Conservation (phyloP, 2,329 filamentous ascomycete genomes). For the Metarhizium robertsii region DNA sequence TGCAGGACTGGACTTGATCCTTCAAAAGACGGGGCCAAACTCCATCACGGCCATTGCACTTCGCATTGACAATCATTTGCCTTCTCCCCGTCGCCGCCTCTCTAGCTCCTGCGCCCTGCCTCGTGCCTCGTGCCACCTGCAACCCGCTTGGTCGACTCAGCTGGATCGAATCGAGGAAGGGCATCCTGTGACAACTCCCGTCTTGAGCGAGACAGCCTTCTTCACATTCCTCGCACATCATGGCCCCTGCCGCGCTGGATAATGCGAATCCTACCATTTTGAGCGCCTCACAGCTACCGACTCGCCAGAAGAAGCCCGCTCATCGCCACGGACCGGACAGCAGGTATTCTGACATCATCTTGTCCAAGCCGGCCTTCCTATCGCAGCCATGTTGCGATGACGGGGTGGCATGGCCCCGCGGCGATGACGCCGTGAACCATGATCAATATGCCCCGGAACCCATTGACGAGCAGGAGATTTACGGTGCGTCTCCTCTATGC, state of each 20-base stretch:
- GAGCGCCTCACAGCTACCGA: conserved; percentile 79
- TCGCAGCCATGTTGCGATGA: conserved; percentile 29
- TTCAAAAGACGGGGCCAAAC: too few species aligned
- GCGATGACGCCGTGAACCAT: conserved; percentile 32
- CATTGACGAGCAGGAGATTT: conserved; percentile 96
- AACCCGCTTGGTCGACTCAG: too few species aligned
- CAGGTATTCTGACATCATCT: conserved; percentile 36
- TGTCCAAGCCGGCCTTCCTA: conserved; percentile 35
- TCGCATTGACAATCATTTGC: too few species aligned
- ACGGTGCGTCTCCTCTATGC: conserved; percentile 46
- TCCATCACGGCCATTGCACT: too few species aligned
- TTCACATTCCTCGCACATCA: not conserved
- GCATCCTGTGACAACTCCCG: too few species aligned
- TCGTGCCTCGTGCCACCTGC: not conserved
- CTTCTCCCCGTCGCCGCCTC: too few species aligned
- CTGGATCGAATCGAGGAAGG: too few species aligned
- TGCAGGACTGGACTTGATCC: too few species aligned
- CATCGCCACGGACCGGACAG: conserved; percentile 38
- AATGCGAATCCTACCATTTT: conserved; percentile 94
- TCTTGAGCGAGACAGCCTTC: not conserved
- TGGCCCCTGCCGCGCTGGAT: conserved; percentile 32
- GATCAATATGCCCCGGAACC: conserved; percentile 58
- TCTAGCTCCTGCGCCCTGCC: too few species aligned
- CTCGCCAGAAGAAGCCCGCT: conserved; percentile 47
- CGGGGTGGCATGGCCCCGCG: conserved; percentile 23